These are phyloP conservation scores for Leccinellum albellum DNA, from an alignment of 768 basidiomycete species.

Conservation along the genomic window DNA sequence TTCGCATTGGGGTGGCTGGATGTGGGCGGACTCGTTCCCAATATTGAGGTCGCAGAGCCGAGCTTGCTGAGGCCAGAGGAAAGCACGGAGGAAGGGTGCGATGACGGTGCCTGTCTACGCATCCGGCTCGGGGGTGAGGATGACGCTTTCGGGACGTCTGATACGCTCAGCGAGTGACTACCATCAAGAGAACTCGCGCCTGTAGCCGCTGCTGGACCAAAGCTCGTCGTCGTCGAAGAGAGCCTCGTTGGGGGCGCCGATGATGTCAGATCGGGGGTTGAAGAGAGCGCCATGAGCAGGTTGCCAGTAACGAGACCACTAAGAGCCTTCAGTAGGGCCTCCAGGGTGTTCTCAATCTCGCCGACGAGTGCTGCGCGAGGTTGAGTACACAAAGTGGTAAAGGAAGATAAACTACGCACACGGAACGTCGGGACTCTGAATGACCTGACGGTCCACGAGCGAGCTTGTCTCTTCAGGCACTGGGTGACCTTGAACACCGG, in stretches of 20 bases:
- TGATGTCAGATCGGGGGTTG: neutral
- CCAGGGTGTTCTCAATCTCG: neutral
- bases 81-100: neutral
- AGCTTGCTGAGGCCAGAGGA: neutral
- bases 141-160: neutral
- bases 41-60: neutral
- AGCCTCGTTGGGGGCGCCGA: neutral
- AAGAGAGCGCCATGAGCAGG: neutral
- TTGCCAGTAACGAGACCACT: neutral
- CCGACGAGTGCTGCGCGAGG: neutral
- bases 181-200: neutral
- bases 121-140: neutral
- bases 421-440: fast-evolving
- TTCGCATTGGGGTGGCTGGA: neutral
- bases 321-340: fast-evolving
- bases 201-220: neutral
- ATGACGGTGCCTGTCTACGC: conserved; percentile 12
- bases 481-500: conserved; percentile 18
- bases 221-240: conserved; percentile 1
- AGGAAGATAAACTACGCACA: conserved; percentile 1
- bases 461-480: neutral
- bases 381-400: neutral
- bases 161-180: neutral
- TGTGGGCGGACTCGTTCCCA: neutral
- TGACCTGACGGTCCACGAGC: conserved; percentile 4